Evolutionary conservation across 305 asterid species (phyloP).

Genomic region (Plantago lanceolata): DNA sequence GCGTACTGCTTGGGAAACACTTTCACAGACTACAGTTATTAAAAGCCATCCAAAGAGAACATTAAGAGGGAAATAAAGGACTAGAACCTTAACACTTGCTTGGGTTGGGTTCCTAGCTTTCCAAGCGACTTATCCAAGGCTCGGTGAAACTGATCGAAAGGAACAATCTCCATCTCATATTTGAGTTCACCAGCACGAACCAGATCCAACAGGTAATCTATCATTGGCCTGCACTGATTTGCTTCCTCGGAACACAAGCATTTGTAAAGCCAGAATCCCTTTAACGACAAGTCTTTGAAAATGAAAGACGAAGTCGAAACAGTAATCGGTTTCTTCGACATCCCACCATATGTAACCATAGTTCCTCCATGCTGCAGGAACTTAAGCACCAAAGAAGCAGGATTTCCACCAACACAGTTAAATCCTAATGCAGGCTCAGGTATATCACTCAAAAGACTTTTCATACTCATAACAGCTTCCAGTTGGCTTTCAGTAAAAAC

Average conservation of each 20-base stretch:
- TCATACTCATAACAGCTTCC: conserved; percentile 59
- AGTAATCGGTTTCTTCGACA: conserved; percentile 87
- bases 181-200: conserved; percentile 60
- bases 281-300: conserved; percentile 82
- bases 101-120: conserved; percentile 80
- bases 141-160: conserved; percentile 53
- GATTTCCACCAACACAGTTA: conserved; percentile 93
- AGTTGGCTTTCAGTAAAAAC: conserved; percentile 81
- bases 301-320: conserved; percentile 77
- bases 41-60: neutral
- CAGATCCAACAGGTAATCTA: conserved; percentile 68
- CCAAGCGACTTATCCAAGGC: conserved; percentile 85
- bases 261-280: conserved; percentile 92
- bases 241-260: conserved; percentile 65
- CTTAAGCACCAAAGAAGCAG: conserved; percentile 81
- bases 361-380: conserved; percentile 85
- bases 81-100: conserved; percentile 76
- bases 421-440: conserved; percentile 84
- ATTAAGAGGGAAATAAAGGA: neutral
- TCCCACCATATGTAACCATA: conserved; percentile 97
- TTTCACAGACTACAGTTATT: too few species aligned
- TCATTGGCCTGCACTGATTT: conserved; percentile 60
- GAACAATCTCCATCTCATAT: conserved; percentile 78
- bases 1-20: too few species aligned
- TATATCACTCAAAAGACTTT: conserved; percentile 65